A percentile compares a stretch with the other conserved stretches of the same genome.
phyloP scores from a whole-genome alignment of 2,329 filamentous ascomycete species.

The Claviceps sp. region DNA sequence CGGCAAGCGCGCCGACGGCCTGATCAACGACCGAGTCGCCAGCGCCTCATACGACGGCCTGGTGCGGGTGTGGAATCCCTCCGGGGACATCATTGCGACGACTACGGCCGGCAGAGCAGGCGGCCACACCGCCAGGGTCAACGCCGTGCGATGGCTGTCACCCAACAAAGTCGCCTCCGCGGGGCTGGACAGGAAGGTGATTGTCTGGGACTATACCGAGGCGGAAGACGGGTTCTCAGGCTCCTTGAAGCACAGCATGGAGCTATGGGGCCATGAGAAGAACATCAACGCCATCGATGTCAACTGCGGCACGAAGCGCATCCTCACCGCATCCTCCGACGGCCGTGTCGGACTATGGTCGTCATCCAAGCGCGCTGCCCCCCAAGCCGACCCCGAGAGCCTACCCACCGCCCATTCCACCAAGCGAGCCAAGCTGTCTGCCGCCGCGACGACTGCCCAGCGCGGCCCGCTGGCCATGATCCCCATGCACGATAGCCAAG shows the following conservation, averaged over 20 bases:
- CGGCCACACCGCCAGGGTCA: conserved; percentile 65
- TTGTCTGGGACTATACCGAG: conserved; percentile 81
- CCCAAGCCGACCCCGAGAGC: conserved; percentile 55
- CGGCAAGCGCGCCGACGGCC: conserved; percentile 29
- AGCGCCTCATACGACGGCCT: conserved; percentile 90
- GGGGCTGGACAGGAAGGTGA: conserved; percentile 71
- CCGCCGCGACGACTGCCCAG: conserved; percentile 39
- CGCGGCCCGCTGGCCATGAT: conserved; percentile 69
- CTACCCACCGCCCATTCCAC: conserved; percentile 53
- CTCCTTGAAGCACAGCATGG: conserved; percentile 57
- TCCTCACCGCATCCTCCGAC: conserved; percentile 78
- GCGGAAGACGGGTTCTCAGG: conserved; percentile 44
- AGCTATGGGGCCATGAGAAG: conserved; percentile 71
- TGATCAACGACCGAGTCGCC: conserved; percentile 47
- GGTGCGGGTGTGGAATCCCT: conserved; percentile 78
- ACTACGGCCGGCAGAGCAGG: conserved; percentile 53
- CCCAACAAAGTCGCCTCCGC: conserved; percentile 68
- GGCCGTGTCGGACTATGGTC: conserved; percentile 82
- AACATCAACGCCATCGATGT: conserved; percentile 63
- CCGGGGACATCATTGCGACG: conserved; percentile 70
- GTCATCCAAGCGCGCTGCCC: conserved; percentile 60
- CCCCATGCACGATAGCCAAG: conserved; percentile 56
- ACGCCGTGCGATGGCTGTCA: conserved; percentile 72
- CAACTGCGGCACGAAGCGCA: conserved; percentile 57
- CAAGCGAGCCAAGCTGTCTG: conserved; percentile 62